Evolutionary conservation across 164 flowering plant species (phyloP), one percentile per base, ranked within the genome.

Genomic region (Nelumbo lutea): DNA sequence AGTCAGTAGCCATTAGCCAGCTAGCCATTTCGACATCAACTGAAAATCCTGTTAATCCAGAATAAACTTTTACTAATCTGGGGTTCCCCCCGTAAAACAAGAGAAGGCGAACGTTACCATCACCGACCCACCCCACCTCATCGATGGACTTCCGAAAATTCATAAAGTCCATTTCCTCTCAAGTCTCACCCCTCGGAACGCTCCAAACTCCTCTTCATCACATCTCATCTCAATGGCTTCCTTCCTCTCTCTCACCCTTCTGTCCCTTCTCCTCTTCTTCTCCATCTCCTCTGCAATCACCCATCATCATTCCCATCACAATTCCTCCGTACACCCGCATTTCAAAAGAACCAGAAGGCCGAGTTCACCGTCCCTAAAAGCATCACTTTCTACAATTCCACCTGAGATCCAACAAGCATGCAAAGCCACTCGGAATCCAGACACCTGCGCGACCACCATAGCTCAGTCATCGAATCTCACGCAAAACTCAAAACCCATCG

Each of bases 381-480:
- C 65, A 5, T 9, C 42, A 3, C 42, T 48, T 10, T 1, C 43
- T 27, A 6, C 79, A 42, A 4, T 51, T 70, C 59, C 79, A 4
- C 45, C 75, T 5, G 62, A 68, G 52, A 77, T 85, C 71, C 79
- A 51, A 1, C 81, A 72, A 61, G 90, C 95, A 42, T 93, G 98
- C 79, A 81, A 82, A 10, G 88, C 97, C 69, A 87, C 97, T 1
- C 84, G 85, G 1, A 80, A 67, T 72, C 83, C 88, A 0, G 75
- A 77, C n/a, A 15, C 66, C 41, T 94, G 98, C 74, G 70, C 66
- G 27, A 8, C 83, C 45, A 59, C 85, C 13, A 74, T 90, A 13
- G 2, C 74, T 39, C 47, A 72, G 13, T 69, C 78, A 46, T 11
- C 15, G 8, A 64, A 5, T 11, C 61, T 64, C 52, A 66, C 62